Conservation (phyloP, 2,329 filamentous ascomycete genomes). For the Daldinia sp. region DNA sequence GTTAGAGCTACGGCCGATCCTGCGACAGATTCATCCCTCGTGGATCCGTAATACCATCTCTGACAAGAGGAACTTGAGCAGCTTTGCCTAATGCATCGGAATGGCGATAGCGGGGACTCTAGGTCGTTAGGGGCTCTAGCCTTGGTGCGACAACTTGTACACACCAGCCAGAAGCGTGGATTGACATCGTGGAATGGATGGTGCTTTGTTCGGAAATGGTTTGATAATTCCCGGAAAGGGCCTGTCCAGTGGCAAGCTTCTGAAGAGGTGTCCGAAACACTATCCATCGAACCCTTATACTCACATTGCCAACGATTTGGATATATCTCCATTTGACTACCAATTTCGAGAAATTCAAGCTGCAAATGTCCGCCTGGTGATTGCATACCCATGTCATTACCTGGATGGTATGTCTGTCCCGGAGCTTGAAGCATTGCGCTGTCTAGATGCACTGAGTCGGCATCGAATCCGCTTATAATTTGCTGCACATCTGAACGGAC, state of each 20-base stretch:
- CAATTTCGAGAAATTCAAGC: constrained; percentile 34
- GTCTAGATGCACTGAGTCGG: constrained; percentile 33
- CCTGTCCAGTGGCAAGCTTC: constrained; percentile 43
- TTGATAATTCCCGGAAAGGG: constrained; percentile 33
- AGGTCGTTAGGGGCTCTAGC: constrained; percentile 16
- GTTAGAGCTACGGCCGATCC: constrained; percentile 31
- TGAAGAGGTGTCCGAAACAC: constrained; percentile 27
- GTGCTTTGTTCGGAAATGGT: constrained; percentile 40
- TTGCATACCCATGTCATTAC: constrained; percentile 15
- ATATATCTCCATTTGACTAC: constrained; percentile 31
- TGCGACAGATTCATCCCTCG: constrained; percentile 23
- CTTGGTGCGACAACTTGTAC: constrained; percentile 32
- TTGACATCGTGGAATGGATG: constrained; percentile 34
- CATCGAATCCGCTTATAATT: constrained; percentile 35
- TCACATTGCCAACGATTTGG: constrained; percentile 43
- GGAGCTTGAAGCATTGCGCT: constrained; percentile 33
- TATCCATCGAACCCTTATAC: constrained; percentile 32
- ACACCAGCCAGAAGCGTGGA: constrained; percentile 36
- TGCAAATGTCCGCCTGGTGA: constrained; percentile 7
- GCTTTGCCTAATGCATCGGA: constrained; percentile 20
- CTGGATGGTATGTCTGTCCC: constrained; percentile 35
- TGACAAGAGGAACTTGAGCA: constrained; percentile 34
- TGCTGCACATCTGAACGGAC: constrained; percentile 28
- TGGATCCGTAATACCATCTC: constrained; percentile 40
- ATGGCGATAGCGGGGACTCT: constrained; percentile 9